Conservation (phyloP, 2,329 filamentous ascomycete genomes). For the Clarireedia homoeocarpa region DNA sequence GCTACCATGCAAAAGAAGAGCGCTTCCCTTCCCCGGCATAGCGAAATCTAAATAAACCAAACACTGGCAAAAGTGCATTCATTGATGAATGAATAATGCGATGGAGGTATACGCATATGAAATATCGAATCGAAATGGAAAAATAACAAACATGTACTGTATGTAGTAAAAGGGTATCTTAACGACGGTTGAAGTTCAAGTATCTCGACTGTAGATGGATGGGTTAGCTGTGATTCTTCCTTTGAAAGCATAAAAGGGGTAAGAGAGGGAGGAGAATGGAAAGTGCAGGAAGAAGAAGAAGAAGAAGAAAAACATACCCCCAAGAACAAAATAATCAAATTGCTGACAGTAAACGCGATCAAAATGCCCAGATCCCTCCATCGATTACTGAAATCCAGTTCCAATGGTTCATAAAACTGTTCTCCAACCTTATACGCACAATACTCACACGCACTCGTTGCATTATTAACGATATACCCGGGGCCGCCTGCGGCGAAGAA, state of each 20-base stretch:
- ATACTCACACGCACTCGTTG: slow-evolving; percentile 64
- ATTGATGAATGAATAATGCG: too few relatives aligned
- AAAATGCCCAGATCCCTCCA: slow-evolving; percentile 84
- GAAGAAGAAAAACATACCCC: slow-evolving; percentile 25
- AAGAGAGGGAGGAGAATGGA: too few relatives aligned
- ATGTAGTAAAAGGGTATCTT: slow-evolving; percentile 6
- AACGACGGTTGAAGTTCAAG: slow-evolving; percentile 39
- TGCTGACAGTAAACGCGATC: slow-evolving; percentile 67
- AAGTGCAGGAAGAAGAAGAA: too few relatives aligned
- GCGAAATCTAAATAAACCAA: too few relatives aligned
- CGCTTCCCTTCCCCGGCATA: too few relatives aligned
- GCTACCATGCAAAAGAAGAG: too few relatives aligned
- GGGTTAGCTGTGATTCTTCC: slow-evolving; percentile 8
- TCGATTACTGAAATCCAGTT: slow-evolving; percentile 57
- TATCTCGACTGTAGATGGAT: slow-evolving; percentile 27
- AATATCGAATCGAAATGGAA: too few relatives aligned
- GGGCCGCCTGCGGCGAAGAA: slow-evolving; percentile 63
- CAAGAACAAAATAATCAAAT: slow-evolving; percentile 57
- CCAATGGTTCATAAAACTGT: slow-evolving; percentile 65
- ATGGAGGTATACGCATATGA: too few relatives aligned
- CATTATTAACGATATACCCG: slow-evolving; percentile 64
- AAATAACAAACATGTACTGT: too few relatives aligned
- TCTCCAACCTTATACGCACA: slow-evolving; percentile 76
- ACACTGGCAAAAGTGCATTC: too few relatives aligned
- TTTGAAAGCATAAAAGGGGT: too few relatives aligned